Evolutionary conservation across 176 grass and related monocot species (phyloP), one percentile per base, ranked within the genome.

Genomic region (Stipa capillata): DNA sequence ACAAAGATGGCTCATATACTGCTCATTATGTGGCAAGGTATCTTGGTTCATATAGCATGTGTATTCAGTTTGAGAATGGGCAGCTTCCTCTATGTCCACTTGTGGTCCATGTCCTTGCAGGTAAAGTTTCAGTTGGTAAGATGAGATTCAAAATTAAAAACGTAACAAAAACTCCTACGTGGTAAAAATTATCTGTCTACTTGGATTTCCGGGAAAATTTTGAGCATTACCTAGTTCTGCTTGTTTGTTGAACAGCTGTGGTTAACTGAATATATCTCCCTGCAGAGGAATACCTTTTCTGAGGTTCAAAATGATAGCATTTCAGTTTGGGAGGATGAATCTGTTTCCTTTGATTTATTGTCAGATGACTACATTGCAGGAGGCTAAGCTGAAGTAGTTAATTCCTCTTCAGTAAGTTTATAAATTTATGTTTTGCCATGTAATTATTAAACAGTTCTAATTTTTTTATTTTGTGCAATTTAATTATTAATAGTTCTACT

Each of bases 261-360:
- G 45, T 24, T 47, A 43, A 69, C 21, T 70, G 17, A 45, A 79
- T 43, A 63, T 58, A 11, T 79, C 69, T 84, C 70, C 37, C 47
- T 86, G 50, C 81, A 97, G 94, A 83, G 42, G 81, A 97, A 27
- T 91, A 94, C 75, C n/a, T 94, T 97, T 63, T 83, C 94, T 70
- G 40, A 72, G 54, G 70, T 80, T 20, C 69, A 81, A 42, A 73
- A 93, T 74, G 86, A 88, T 69, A 81, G 17, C 27, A 73, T 97
- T 83, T 97, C 59, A 50, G 89, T 97, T 18, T 87, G 89, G 94
- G 91, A 97, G 89, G 65, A 86, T 45, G 91, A 86, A 80, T 91
- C 91, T 7, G 55, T 88, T 72, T 56, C 74, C 81, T 89, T 91
- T 56, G 75, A 92, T 81, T 65, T 92, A n/a, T 59, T 97, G 72